Percentiles rank a stretch among this genome's conserved stretches.
Evolutionary conservation across 2,329 filamentous ascomycete genomes (phyloP).

Genomic region (Colletotrichum tabaci): DNA sequence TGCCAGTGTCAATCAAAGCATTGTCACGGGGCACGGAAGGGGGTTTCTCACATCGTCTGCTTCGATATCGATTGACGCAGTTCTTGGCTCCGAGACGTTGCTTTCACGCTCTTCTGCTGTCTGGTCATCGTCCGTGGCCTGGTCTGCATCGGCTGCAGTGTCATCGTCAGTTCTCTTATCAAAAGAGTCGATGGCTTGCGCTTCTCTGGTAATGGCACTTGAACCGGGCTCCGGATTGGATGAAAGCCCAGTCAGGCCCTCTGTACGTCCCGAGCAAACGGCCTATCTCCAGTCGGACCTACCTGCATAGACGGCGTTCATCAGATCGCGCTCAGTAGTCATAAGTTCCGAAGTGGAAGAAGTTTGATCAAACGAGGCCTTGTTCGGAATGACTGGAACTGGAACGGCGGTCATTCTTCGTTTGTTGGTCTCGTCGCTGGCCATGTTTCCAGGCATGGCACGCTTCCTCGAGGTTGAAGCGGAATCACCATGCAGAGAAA

Average conservation of each 20-base stretch:
- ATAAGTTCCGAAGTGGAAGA: not conserved
- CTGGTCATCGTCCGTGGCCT: conserved; percentile 36
- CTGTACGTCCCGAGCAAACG: no score
- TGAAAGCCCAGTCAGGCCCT: not conserved
- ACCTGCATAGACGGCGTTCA: conserved; percentile 6
- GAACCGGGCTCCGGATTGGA: not conserved
- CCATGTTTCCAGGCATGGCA: not conserved
- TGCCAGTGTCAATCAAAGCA: not conserved
- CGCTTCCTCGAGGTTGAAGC: conserved; percentile 23
- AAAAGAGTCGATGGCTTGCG: not conserved
- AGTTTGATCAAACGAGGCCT: not conserved
- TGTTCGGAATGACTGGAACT: not conserved
- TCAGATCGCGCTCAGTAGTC: conserved; percentile 5
- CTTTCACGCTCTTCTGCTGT: conserved; percentile 9
- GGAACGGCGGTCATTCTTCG: conserved; percentile 8
- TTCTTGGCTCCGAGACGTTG: not conserved
- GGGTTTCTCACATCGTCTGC: not conserved
- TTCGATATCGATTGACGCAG: not conserved
- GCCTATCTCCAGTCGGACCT: not conserved
- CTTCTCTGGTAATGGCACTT: not conserved
- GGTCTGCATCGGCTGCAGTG: conserved; percentile 42
- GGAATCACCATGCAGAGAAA: not conserved
- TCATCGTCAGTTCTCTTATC: conserved; percentile 38
- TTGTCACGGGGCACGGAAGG: no score
- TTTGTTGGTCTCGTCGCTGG: conserved; percentile 21